A percentile compares a stretch with the other conserved stretches of the same genome.
phyloP scores from a whole-genome alignment of 139 green algal species.

The Astrephomene gubernaculifera region DNA sequence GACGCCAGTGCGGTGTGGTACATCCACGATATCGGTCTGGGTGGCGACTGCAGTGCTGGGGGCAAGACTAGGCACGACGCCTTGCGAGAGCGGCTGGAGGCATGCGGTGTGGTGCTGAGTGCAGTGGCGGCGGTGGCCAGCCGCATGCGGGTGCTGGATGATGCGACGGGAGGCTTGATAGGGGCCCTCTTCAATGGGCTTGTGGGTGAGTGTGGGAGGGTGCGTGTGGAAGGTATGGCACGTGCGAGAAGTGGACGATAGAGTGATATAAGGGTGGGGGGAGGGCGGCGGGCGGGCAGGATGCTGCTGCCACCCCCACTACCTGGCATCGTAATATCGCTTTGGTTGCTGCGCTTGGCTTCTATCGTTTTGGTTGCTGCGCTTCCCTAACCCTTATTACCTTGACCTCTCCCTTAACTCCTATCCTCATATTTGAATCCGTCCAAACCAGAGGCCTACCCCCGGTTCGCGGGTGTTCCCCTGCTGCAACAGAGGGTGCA shows the following conservation, averaged over 20 bases:
- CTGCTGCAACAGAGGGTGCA: background rate
- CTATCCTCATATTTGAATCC: background rate
- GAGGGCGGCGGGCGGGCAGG: background rate
- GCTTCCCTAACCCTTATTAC: background rate
- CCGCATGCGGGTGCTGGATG: background rate
- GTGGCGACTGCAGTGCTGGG: too few relatives aligned
- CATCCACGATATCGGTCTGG: too few relatives aligned
- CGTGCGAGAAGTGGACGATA: background rate
- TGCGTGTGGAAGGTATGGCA: background rate
- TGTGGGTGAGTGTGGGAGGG: background rate
- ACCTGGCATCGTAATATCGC: background rate
- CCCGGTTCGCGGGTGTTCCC: background rate
- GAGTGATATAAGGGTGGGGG: too few relatives aligned
- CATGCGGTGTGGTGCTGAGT: background rate
- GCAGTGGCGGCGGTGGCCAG: constrained; percentile 23
- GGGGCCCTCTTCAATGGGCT: background rate
- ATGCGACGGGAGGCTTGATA: background rate
- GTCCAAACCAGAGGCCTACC: background rate
- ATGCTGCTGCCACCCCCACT: background rate
- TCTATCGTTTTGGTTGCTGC: background rate
- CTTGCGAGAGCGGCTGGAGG: constrained; percentile 19
- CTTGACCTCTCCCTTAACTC: background rate
- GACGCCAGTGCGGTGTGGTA: too few relatives aligned
- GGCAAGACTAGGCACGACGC: too few relatives aligned
- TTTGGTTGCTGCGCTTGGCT: background rate